phyloP scores from a whole-genome alignment of 768 basidiomycete genomes.

The Collybia mongolica region DNA sequence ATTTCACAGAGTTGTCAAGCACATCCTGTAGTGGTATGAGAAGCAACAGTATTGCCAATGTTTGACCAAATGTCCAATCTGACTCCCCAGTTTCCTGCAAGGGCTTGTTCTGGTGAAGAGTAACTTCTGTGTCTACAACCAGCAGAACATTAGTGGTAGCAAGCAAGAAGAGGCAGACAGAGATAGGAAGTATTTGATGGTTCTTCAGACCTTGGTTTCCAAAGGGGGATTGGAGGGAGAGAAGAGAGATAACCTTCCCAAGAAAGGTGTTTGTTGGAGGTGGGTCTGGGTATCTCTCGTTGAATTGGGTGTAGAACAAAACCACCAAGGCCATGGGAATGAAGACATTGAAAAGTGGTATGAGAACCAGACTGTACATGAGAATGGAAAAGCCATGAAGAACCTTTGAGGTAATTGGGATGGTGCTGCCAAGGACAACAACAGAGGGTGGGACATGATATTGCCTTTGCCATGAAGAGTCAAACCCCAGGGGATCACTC shows the following conservation, averaged over 20 bases:
- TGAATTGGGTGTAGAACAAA: too few species aligned
- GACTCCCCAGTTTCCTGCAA: constrained; percentile 2
- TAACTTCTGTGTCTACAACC: constrained; percentile 16
- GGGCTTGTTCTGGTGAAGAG: constrained; percentile 6
- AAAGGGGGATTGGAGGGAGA: too few species aligned
- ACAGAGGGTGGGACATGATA: not conserved
- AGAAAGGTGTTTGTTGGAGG: too few species aligned
- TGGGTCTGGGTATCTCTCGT: too few species aligned
- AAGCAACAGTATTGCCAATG: constrained; percentile 17
- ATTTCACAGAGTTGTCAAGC: not conserved
- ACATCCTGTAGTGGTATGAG: constrained; percentile 18
- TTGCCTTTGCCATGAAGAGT: not conserved
- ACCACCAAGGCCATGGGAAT: too few species aligned
- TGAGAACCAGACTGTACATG: too few species aligned
- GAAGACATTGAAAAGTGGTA: too few species aligned
- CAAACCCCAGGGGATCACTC: not conserved
- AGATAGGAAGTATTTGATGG: too few species aligned
- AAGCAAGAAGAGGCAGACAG: not conserved
- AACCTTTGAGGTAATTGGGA: too few species aligned
- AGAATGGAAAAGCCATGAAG: too few species aligned
- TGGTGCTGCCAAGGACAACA: not conserved
- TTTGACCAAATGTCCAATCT: constrained; percentile 19
- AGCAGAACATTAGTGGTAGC: constrained; percentile 16
- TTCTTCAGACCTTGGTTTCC: too few species aligned
- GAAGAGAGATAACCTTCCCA: too few species aligned